Evolutionary conservation across 768 basidiomycete genomes (phyloP), one percentile per base, ranked within the genome.

Genomic region (Collybia nuda): DNA sequence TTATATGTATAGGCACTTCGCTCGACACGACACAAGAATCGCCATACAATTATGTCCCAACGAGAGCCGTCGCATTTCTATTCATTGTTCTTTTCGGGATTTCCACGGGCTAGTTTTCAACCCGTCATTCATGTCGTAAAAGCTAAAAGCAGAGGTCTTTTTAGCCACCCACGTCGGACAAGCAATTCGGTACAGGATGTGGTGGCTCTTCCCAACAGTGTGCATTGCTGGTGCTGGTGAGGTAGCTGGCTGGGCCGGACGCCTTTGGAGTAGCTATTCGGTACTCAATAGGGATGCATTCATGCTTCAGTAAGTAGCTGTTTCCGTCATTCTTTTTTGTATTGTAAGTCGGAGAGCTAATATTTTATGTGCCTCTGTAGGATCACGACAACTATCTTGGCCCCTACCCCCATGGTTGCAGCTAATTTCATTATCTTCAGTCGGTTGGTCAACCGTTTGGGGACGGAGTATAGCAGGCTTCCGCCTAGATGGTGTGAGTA

Each of bases 161-260:
- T 6, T 17, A 44, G 43, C 29, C 3, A 15, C 26, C 29, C 43
- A 44, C n/a, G 29, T 18, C n/a, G 43, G 28, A 9, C 43, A 44
- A 44, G 43, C 28, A 9, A 14, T 24, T 3, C 28, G 28, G 3
- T 28, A 44, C n/a, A 26, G 43, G 28, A 8, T 44, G 26, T 44
- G 43, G 43, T 44, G 43, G 43, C 43, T 44, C 14, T 44, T 44
- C 24, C 43, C 43, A 11, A 44, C 43, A 9, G 35, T 44, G 43
- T 17, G 28, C 15, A n/a, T 32, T n/a, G 43, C 28, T 17, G 43
- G 43, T 24, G 35, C 17, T 6, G 35, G 28, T 3, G 43, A 44
- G 28, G n/a, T 29, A 1, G 43, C 28, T 6, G 43, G 43, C 43
- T 44, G 43, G 43, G 2, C 43, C 15, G 43, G 28, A 44, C 28